A percentile compares a stretch with the other conserved stretches of the same genome.
These are phyloP conservation scores for Plasmodium vinckei DNA, from an alignment of 169 alveolate species.

Conservation along the genomic window DNA sequence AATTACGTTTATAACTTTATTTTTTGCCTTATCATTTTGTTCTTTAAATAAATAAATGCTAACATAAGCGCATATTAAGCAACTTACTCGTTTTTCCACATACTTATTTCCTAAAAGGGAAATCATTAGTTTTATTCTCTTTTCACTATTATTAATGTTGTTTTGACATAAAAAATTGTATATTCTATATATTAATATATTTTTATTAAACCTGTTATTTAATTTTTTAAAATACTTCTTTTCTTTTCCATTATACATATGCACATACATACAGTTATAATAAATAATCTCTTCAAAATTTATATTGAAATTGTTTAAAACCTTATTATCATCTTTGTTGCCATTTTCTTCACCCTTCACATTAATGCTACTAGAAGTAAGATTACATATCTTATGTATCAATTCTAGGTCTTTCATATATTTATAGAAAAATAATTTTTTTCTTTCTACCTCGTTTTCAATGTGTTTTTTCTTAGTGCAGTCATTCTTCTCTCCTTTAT, in stretches of 20 bases:
- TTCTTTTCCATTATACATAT: conserved; percentile 11
- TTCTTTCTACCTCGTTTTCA: not conserved
- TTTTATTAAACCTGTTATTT: conserved; percentile 11
- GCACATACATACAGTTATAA: conserved; percentile 12
- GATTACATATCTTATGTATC: not conserved
- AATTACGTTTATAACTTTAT: conserved; percentile 4
- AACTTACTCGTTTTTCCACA: conserved; percentile 10
- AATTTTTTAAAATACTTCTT: conserved; percentile 14
- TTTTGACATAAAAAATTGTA: conserved; percentile 11
- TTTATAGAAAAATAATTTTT: conserved; percentile 26
- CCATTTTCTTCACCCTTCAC: not conserved
- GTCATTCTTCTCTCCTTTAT: not conserved
- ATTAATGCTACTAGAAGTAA: not conserved
- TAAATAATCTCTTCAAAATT: conserved; percentile 48
- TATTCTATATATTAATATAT: conserved; percentile 23
- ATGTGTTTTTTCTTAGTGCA: not conserved
- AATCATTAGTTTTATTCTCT: conserved; percentile 10
- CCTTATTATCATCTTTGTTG: not conserved
- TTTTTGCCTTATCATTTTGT: conserved; percentile 28
- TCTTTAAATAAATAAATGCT: conserved; percentile 23
- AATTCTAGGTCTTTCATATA: conserved; percentile 9
- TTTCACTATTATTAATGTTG: not conserved
- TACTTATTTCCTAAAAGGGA: conserved; percentile 4
- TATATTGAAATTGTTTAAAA: not conserved
- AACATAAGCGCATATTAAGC: conserved; percentile 57